Evolutionary conservation across 176 grass and related monocot species (phyloP).

Genomic region (Hordeum marinum): DNA sequence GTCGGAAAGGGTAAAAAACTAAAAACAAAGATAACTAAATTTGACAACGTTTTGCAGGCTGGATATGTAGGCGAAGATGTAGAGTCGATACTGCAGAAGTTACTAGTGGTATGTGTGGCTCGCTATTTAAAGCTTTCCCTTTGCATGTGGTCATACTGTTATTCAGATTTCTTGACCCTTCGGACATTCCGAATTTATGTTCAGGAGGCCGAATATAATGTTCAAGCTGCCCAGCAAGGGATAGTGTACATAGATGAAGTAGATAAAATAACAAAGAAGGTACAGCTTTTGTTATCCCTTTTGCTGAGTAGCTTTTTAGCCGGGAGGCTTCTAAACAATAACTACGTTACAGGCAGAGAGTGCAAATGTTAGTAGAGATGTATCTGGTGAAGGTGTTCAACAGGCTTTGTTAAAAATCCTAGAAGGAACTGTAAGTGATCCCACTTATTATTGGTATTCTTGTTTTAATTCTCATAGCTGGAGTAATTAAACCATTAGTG

Average conservation of each 20-base stretch:
- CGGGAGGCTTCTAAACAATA: slow-evolving; percentile 14
- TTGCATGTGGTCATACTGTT: slow-evolving; percentile 19
- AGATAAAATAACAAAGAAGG: slow-evolving; percentile 99
- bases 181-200: slow-evolving; percentile 28
- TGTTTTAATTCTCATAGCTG: neutral
- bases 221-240: slow-evolving; percentile 96
- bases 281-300: neutral
- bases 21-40: slow-evolving; percentile 19
- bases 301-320: neutral
- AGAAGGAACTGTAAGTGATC: slow-evolving; percentile 95
- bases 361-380: slow-evolving; percentile 83
- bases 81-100: slow-evolving; percentile 95
- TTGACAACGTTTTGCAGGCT: slow-evolving; percentile 53
- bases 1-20: neutral
- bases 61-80: slow-evolving; percentile 99
- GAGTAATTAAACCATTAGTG: neutral
- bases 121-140: neutral
- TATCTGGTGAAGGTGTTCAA: slow-evolving; percentile 99
- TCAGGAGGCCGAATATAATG: slow-evolving; percentile 88
- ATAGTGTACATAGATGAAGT: slow-evolving; percentile 99
- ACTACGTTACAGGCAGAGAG: slow-evolving; percentile 72
- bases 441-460: slow-evolving; percentile 5
- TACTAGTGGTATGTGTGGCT: slow-evolving; percentile 72
- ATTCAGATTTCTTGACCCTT: neutral
- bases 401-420: slow-evolving; percentile 97